Percentiles rank a stretch among this genome's conserved stretches.
Evolutionary conservation across 2,329 filamentous ascomycete genomes (phyloP).

Genomic region (Botrytis hyacinthi): DNA sequence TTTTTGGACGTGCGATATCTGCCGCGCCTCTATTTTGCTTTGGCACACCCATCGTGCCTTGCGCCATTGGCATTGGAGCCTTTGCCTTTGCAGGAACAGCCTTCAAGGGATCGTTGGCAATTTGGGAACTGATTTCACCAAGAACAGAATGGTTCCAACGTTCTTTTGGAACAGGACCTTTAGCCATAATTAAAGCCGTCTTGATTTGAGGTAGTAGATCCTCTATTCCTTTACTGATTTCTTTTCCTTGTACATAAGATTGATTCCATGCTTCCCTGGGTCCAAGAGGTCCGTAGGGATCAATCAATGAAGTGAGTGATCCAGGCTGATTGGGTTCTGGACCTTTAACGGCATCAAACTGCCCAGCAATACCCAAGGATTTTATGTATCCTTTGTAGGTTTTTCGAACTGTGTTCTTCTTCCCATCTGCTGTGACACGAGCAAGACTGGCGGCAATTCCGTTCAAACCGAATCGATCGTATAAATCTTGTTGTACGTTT

Average conservation of each 20-base stretch:
- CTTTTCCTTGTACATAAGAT: conserved; percentile 52
- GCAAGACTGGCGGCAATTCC: conserved; percentile 60
- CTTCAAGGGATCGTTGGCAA: conserved; percentile 26
- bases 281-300: conserved; percentile 44
- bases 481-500: conserved; percentile 57
- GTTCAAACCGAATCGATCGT: conserved; percentile 55
- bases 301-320: conserved; percentile 49
- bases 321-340: conserved; percentile 42
- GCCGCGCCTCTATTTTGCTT: conserved; percentile 12
- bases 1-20: conserved; percentile 54
- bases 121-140: conserved; percentile 47
- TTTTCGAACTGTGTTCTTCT: conserved; percentile 65
- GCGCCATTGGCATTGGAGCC: background rate
- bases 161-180: conserved; percentile 53
- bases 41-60: background rate
- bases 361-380: conserved; percentile 58
- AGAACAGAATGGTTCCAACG: conserved; percentile 59
- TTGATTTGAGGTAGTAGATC: conserved; percentile 46
- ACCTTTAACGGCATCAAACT: conserved; percentile 59
- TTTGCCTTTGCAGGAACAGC: conserved; percentile 21
- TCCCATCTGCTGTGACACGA: conserved; percentile 61
- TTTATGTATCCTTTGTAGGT: conserved; percentile 70
- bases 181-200: conserved; percentile 56
- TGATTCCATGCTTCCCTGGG: conserved; percentile 53
- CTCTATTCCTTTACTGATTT: conserved; percentile 54